Conservation (phyloP, 2,329 filamentous ascomycete genomes). For the Hymenoscyphus scutula region DNA sequence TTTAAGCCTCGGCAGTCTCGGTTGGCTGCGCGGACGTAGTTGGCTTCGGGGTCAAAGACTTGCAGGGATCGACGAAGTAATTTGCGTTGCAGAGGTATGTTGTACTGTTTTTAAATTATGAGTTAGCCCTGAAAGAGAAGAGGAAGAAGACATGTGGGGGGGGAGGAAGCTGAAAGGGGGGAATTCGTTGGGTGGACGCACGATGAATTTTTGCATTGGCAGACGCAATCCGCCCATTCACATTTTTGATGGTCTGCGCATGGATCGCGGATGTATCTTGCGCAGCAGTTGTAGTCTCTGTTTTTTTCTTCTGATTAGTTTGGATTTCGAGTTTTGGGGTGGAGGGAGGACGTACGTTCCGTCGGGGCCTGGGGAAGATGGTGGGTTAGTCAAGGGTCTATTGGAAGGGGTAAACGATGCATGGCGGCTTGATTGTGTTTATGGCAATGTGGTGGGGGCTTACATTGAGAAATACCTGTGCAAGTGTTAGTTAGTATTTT, state of each 20-base stretch:
- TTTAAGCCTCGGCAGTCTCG: no score
- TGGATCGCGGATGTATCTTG: constrained; percentile 10
- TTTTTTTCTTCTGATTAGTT: background rate
- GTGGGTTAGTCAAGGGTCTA: background rate
- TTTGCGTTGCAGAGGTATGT: constrained; percentile 13
- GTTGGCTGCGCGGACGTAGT: no score
- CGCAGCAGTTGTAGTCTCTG: constrained; percentile 12
- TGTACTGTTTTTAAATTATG: background rate
- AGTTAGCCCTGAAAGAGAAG: background rate
- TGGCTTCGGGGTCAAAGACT: no score
- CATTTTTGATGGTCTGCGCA: constrained; percentile 12
- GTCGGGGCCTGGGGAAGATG: constrained; percentile 11
- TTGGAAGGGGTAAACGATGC: no score
- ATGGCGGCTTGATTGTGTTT: no score
- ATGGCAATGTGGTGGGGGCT: no score
- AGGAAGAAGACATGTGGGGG: background rate
- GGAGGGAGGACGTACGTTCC: constrained; percentile 7
- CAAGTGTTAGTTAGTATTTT: no score
- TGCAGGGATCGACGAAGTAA: constrained; percentile 9
- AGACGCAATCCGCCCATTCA: constrained; percentile 8
- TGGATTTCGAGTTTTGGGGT: background rate
- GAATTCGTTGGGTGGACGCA: no score
- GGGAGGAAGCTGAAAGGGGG: background rate
- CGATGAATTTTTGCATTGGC: constrained; percentile 3
- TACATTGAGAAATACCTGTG: background rate